Evolutionary conservation across 2,329 filamentous ascomycete genomes (phyloP), one percentile per base, ranked within the genome.

Genomic region (Elsinoe ampelina): DNA sequence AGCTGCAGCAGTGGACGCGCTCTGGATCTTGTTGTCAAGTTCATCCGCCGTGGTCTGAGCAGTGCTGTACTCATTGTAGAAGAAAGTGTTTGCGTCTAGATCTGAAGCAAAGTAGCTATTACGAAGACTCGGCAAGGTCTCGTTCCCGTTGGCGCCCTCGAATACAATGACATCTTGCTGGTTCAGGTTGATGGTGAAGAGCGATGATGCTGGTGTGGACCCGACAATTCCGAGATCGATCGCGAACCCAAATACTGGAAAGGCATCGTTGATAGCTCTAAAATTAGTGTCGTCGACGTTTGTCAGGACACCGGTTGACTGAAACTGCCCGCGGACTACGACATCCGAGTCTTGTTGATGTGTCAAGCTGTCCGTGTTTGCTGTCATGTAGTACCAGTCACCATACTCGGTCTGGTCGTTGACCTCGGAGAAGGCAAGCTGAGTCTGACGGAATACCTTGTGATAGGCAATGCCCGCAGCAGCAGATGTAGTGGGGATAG

Each of bases 181-280:
- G 12, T 72, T 70, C 15, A 80, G 65, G 34, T 76, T 77, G 50
- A 81, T 71, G 3, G 77, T 73, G 62, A 78, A 80, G 5, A 79
- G 63, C 2, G 70, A 72, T 51, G 65, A 71, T 4, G 66, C 66
- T 2, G 69, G 55, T 10, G 65, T 60, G 0, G 70, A 66, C 2
- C 65, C 66, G 0, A 81, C 72, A 4, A 65, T 65, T 3, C 77
- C 77, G 36, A 81, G 64, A 56, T 80, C 69, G n/a, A 73, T 67
- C 12, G 78, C 70, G 61, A 78, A 79, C 6, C 68, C 79, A 62
- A 80, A 80, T 0, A 80, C 77, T 1, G 76, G 78, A 70, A 74
- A 80, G 19, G 69, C 60, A 11, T 71, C 62, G 15, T 71, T 73
- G 61, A 80, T 76, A 0, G 73, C 70, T 38, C 78, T 71, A 59